Percentiles rank a stretch among this genome's conserved stretches.
phyloP scores from a whole-genome alignment of 2,329 filamentous ascomycete species.

The Aspergillaceae sp. region DNA sequence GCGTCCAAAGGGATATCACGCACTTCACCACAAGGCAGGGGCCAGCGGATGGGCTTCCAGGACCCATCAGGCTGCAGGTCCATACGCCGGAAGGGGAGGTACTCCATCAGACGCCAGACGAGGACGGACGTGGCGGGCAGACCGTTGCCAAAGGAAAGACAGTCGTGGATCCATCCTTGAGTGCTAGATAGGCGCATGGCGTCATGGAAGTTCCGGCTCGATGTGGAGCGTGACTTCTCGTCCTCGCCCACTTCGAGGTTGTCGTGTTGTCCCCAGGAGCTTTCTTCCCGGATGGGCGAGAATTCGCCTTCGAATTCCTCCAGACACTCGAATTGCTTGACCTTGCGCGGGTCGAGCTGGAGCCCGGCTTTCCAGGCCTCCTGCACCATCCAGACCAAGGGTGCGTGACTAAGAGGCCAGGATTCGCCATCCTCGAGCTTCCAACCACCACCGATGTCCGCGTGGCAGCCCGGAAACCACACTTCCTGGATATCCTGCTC shows the following conservation, averaged over 20 bases:
- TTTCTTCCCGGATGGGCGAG: slow-evolving; percentile 22
- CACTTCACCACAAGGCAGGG: slow-evolving; percentile 66
- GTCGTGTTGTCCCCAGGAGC: slow-evolving; percentile 5
- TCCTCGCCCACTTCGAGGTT: slow-evolving; percentile 5
- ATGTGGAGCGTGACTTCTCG: slow-evolving; percentile 17
- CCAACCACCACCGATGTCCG: slow-evolving; percentile 73
- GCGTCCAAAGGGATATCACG: slow-evolving; percentile 65
- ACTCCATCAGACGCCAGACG: slow-evolving; percentile 72
- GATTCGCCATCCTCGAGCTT: slow-evolving; percentile 47
- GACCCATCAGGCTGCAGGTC: slow-evolving; percentile 63
- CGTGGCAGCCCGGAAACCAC: slow-evolving; percentile 66
- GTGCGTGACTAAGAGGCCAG: slow-evolving; percentile 56
- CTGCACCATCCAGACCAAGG: slow-evolving; percentile 62
- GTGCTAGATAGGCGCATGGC: slow-evolving; percentile 51
- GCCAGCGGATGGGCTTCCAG: slow-evolving; percentile 76
- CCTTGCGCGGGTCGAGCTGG: slow-evolving; percentile 59
- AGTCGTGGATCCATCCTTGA: slow-evolving; percentile 58
- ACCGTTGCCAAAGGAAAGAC: slow-evolving; percentile 56
- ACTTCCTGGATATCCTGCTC: slow-evolving; percentile 69
- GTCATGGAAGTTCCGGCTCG: slow-evolving; percentile 43
- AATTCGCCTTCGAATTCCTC: slow-evolving; percentile 35
- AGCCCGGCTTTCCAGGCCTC: slow-evolving; percentile 59
- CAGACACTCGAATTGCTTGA: slow-evolving; percentile 57
- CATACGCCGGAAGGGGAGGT: slow-evolving; percentile 72
- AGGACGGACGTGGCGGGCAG: slow-evolving; percentile 49